A percentile compares a stretch with the other conserved stretches of the same genome.
These are phyloP conservation scores for Brassica juncea DNA, from an alignment of 345 rosid genomes.

Conservation along the genomic window DNA sequence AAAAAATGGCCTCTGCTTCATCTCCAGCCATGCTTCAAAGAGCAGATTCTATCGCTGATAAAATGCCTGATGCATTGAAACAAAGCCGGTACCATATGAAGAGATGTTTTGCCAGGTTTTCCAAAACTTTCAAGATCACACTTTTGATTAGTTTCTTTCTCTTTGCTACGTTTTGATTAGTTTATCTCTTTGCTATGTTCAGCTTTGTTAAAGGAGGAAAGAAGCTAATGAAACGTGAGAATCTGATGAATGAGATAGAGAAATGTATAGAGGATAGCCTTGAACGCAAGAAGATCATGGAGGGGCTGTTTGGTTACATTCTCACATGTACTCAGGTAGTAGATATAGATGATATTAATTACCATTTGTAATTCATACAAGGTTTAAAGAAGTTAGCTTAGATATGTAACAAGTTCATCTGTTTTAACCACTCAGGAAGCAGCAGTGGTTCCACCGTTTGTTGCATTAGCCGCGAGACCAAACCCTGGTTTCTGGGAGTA, in stretches of 20 bases:
- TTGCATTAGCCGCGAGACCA: slow-evolving; percentile 80
- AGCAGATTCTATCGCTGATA: slow-evolving; percentile 69
- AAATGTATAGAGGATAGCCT: slow-evolving; percentile 57
- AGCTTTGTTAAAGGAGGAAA: slow-evolving; percentile 68
- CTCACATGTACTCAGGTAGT: slow-evolving; percentile 62
- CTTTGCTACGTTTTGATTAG: background rate
- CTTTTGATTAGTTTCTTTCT: background rate
- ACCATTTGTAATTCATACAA: background rate
- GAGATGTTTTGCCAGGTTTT: slow-evolving; percentile 74
- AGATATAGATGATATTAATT: background rate
- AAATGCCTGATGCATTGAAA: slow-evolving; percentile 85
- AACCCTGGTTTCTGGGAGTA: slow-evolving; percentile 90
- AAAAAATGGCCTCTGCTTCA: slow-evolving; percentile 43
- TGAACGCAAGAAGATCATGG: slow-evolving; percentile 65
- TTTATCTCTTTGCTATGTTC: background rate
- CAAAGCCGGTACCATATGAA: slow-evolving; percentile 78
- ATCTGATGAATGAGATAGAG: slow-evolving; percentile 67
- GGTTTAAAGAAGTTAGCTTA: background rate
- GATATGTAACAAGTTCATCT: background rate
- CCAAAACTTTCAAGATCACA: background rate
- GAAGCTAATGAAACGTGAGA: slow-evolving; percentile 61
- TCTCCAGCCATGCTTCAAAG: slow-evolving; percentile 46
- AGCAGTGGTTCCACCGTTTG: slow-evolving; percentile 73
- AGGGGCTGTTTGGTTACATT: slow-evolving; percentile 81
- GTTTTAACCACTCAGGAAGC: slow-evolving; percentile 65